phyloP scores from a whole-genome alignment of 352 stramenopile species.

The Phytophthora agathidicida region DNA sequence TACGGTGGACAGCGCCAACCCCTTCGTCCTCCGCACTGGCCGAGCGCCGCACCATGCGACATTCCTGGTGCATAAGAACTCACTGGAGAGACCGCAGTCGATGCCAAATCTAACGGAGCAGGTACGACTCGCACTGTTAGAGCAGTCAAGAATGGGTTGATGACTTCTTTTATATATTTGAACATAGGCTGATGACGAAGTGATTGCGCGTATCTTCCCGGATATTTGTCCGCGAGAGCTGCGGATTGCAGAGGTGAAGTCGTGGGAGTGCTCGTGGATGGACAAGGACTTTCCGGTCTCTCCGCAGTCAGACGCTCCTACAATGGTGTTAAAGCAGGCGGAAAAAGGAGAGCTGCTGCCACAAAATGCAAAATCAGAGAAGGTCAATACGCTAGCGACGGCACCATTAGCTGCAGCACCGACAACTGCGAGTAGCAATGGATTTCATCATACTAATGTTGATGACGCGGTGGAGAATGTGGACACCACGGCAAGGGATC shows the following conservation, averaged over 20 bases:
- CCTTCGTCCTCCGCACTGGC: slow-evolving; percentile 10
- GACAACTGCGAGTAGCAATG: slow-evolving; percentile 10
- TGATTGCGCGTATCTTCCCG: slow-evolving; percentile 78
- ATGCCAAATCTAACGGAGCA: slow-evolving; percentile 32
- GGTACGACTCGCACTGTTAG: too few relatives aligned
- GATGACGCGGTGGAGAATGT: background rate
- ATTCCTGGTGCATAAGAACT: slow-evolving; percentile 27
- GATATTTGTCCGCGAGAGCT: slow-evolving; percentile 82
- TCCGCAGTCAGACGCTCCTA: slow-evolving; percentile 1
- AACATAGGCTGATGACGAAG: slow-evolving; percentile 45
- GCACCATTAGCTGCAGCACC: background rate
- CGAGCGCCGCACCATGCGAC: slow-evolving; percentile 23
- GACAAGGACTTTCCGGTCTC: slow-evolving; percentile 37
- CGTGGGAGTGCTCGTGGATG: slow-evolving; percentile 83
- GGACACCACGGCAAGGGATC: slow-evolving; percentile 22
- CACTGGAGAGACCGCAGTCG: slow-evolving; percentile 20
- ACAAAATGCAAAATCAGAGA: slow-evolving; percentile 2
- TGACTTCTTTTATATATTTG: too few relatives aligned
- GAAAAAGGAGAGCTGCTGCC: slow-evolving; percentile 9
- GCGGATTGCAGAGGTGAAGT: slow-evolving; percentile 83
- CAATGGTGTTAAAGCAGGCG: background rate
- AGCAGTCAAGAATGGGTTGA: too few relatives aligned
- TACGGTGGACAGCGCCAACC: slow-evolving; percentile 5
- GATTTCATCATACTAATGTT: background rate
- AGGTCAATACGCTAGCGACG: background rate